phyloP scores from a whole-genome alignment of 2,329 filamentous ascomycete species.

The Cytospora mali region DNA sequence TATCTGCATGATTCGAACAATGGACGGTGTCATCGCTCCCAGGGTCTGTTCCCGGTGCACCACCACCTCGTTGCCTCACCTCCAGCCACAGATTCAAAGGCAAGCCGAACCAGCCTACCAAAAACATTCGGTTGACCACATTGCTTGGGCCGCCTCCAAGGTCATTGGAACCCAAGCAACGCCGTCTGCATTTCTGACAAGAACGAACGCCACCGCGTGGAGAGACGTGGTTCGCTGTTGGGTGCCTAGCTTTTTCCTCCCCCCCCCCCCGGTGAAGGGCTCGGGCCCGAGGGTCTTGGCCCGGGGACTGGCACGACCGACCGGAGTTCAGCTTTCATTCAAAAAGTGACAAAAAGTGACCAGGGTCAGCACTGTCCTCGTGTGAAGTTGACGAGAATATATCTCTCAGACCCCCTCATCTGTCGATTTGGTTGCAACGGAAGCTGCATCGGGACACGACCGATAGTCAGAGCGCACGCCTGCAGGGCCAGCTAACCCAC shows the following conservation, averaged over 20 bases:
- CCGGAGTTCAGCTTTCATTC: not conserved
- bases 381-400: not conserved
- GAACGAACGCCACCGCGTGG: not conserved
- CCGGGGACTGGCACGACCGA: not conserved
- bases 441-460: not conserved
- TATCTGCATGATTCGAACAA: not conserved
- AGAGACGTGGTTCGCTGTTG: no score
- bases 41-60: not conserved
- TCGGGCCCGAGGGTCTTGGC: not conserved
- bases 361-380: not conserved
- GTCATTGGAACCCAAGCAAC: not conserved
- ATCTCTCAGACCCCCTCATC: not conserved
- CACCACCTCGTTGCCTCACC: not conserved
- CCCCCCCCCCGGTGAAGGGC: not conserved
- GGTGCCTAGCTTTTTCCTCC: not conserved
- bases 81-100: not conserved
- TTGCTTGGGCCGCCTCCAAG: not conserved
- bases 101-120: not conserved
- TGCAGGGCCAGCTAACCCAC: not conserved
- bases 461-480: not conserved
- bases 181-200: not conserved
- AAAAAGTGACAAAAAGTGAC: not conserved
- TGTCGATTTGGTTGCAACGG: not conserved
- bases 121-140: no score
- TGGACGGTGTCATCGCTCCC: not conserved